Base-by-base conservation (phyloP, 2,329 filamentous ascomycete species). In the Sclerotinia subarctica region DNA sequence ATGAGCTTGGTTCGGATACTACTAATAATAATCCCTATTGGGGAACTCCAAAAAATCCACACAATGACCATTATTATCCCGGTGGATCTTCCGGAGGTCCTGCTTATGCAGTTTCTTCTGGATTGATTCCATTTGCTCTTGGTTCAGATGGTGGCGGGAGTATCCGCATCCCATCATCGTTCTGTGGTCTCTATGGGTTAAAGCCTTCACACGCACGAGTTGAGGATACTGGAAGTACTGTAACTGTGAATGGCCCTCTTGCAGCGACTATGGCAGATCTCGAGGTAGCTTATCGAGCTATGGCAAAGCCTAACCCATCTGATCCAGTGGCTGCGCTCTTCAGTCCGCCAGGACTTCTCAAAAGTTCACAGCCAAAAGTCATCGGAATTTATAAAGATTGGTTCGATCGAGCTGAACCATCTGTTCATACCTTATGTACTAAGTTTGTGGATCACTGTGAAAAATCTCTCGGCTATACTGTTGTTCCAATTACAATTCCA, bases 41-140 rank as follows among this genome's bases (percentile, higher is more conserved):
- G 77, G 92, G 92, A 57, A 94, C 92, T 0, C 91, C 92, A 0
- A 82, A 83, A 19, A 95, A 95, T 74, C 92, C 92, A 0, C 88
- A 91, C 77, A 92, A 94, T 76, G 77, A 80, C 0, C 76, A 81
- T 3, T 94, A 92, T 80, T 95, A 95, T 78, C 73, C 92, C 0
- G 93, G 93, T 46, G 93, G 93, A 24, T 97, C 93, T 77, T 98
- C 94, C 1, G 95, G 95, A 57, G 95, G 95, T 19, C 96, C 93
- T 76, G 94, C 94, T 2, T 87, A 96, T 24, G 92, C 92, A 11
- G 92, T 98, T 32, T 86, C 86, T 29, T 82, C 86, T 1, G 86
- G 86, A 32, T 81, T 85, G 2, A 84, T 84, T 0, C 84, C 88
- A 35, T 71, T 89, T 46, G 93, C 94, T 4, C 81, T 99, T 29